A percentile compares a stretch with the other conserved stretches of the same genome.
phyloP scores from a whole-genome alignment of 2,329 filamentous ascomycete species.

The Elsinoe batatas region DNA sequence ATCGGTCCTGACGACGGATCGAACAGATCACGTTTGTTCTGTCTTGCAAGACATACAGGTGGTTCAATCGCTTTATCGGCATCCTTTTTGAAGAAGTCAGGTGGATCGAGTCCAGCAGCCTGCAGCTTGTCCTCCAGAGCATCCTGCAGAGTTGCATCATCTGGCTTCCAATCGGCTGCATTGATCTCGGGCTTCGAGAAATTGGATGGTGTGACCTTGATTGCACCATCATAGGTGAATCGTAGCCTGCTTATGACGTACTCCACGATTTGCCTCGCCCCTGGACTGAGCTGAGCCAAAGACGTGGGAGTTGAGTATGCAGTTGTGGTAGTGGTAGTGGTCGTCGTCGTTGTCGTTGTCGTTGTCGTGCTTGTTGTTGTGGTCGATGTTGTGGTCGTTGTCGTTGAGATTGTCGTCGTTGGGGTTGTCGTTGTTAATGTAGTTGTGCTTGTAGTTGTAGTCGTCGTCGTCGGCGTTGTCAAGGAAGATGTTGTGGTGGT shows the following conservation, averaged over 20 bases:
- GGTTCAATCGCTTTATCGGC: too few species aligned
- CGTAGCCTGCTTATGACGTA: not conserved
- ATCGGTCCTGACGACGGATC: not conserved
- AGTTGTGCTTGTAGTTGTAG: not conserved
- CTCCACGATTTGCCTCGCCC: not conserved
- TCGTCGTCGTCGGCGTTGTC: not conserved
- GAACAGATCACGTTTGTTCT: not conserved
- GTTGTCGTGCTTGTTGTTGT: slow-evolving; percentile 29
- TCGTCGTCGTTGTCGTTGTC: slow-evolving; percentile 36
- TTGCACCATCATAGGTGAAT: not conserved
- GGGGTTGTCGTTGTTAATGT: slow-evolving; percentile 29
- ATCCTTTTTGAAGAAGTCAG: not conserved
- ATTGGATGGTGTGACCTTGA: not conserved
- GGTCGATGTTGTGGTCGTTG: not conserved
- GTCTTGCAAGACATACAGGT: too few species aligned
- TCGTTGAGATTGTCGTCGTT: slow-evolving; percentile 23
- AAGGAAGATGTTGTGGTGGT: not conserved
- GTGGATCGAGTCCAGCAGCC: not conserved
- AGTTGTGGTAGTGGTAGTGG: slow-evolving; percentile 31
- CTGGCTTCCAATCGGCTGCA: not conserved
- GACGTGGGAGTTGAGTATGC: slow-evolving; percentile 30
- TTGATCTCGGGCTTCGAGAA: not conserved
- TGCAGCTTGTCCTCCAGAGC: not conserved
- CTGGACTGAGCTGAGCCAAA: not conserved
- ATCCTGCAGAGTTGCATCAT: not conserved